Evolutionary conservation across 2,329 filamentous ascomycete species (phyloP).

Genomic region (Thelonectria discophora): DNA sequence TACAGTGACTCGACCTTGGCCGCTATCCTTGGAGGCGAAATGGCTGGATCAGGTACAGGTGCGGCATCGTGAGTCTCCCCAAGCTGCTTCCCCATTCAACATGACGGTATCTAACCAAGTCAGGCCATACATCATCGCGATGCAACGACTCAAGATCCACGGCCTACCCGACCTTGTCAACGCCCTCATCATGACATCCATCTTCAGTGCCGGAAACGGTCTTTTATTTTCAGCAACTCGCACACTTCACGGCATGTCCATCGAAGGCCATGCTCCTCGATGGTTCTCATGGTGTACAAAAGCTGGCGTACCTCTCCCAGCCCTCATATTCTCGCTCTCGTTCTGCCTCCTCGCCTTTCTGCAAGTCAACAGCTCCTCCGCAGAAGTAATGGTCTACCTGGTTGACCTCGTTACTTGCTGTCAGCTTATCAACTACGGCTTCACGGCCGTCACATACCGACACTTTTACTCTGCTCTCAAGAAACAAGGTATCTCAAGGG

Average conservation of each 20-base stretch:
- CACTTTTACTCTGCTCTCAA: constrained; percentile 26
- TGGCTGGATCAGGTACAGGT: constrained; percentile 16
- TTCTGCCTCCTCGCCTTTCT: constrained; percentile 30
- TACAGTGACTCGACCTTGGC: constrained; percentile 13
- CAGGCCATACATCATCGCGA: constrained; percentile 21
- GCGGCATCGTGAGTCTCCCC: constrained; percentile 16
- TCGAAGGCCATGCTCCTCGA: constrained; percentile 58
- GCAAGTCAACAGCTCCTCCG: constrained; percentile 23
- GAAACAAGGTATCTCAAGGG: constrained; percentile 19
- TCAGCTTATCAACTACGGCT: constrained; percentile 29
- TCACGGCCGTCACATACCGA: constrained; percentile 25
- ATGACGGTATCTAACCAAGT: not conserved
- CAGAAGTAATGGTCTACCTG: constrained; percentile 26
- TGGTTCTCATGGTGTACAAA: constrained; percentile 22
- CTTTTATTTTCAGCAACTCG: constrained; percentile 56
- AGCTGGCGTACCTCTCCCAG: constrained; percentile 14
- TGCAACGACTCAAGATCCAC: constrained; percentile 41
- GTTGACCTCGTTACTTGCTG: constrained; percentile 26
- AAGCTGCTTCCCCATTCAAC: too few species aligned
- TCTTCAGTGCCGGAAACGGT: constrained; percentile 64
- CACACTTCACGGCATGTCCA: constrained; percentile 29
- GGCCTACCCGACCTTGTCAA: constrained; percentile 60
- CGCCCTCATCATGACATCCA: constrained; percentile 52
- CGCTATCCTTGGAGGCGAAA: constrained; percentile 9
- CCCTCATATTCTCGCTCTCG: constrained; percentile 18